phyloP scores from a whole-genome alignment of 176 grass and related monocot genomes.

The Musa troglodytarum region DNA sequence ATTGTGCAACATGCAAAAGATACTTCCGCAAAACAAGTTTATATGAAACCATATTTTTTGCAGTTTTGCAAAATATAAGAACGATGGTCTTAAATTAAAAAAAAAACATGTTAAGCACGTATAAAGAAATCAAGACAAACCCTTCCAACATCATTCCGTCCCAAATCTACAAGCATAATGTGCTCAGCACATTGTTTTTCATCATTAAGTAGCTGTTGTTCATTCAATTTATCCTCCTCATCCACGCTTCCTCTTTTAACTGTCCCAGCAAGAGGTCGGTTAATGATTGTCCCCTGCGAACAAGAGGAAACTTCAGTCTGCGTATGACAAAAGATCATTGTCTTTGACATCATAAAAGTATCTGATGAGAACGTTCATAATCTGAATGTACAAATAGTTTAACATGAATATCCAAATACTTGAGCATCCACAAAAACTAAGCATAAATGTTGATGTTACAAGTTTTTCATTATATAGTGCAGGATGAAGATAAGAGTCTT shows the following conservation, averaged over 20 bases:
- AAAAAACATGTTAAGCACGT: neutral
- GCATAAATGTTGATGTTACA: neutral
- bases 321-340: neutral
- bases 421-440: neutral
- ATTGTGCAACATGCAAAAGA: too few species aligned
- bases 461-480: too few species aligned
- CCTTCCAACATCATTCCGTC: slow-evolving; percentile 88
- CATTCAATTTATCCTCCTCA: slow-evolving; percentile 51
- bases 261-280: slow-evolving; percentile 86
- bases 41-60: too few species aligned
- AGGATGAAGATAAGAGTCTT: too few species aligned
- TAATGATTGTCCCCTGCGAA: slow-evolving; percentile 62
- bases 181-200: slow-evolving; percentile 90
- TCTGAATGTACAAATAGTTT: too few species aligned
- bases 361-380: too few species aligned
- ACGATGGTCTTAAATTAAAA: neutral
- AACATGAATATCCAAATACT: too few species aligned
- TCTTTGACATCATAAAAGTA: slow-evolving; percentile 1
- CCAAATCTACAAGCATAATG: slow-evolving; percentile 91
- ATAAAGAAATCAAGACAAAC: slow-evolving; percentile 18
- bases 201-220: slow-evolving; percentile 67
- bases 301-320: neutral
- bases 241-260: slow-evolving; percentile 67
- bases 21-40: too few species aligned
- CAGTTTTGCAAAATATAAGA: too few species aligned